Evolutionary conservation across 1,284 basidiomycete genomes (phyloP).

Genomic region (Austroboletus novae-zelandiae): DNA sequence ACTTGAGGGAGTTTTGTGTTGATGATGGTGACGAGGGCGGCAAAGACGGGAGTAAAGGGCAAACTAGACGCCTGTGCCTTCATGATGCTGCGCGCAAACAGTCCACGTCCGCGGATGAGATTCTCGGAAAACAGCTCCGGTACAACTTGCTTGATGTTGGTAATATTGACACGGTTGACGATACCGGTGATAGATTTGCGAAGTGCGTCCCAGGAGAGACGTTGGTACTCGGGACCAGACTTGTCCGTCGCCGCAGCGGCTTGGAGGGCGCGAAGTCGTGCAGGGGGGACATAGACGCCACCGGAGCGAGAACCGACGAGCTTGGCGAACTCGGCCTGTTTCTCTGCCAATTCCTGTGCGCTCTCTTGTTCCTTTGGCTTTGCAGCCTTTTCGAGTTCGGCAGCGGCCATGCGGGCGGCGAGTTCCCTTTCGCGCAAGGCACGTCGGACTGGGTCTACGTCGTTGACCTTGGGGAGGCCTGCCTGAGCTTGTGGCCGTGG

Average conservation of each 20-base stretch:
- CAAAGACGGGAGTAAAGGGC: slow-evolving; percentile 97
- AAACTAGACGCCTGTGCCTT: slow-evolving; percentile 96
- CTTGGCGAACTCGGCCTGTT: slow-evolving; percentile 80
- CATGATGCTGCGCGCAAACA: slow-evolving; percentile 95
- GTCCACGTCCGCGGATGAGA: slow-evolving; percentile 84
- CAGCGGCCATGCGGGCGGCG: slow-evolving; percentile 67
- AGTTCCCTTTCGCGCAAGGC: slow-evolving; percentile 78
- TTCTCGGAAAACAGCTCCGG: slow-evolving; percentile 95
- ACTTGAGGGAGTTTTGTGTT: slow-evolving; percentile 98
- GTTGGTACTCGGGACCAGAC: slow-evolving; percentile 88
- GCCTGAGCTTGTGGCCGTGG: slow-evolving; percentile 42
- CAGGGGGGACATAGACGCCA: slow-evolving; percentile 96
- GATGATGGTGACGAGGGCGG: slow-evolving; percentile 90
- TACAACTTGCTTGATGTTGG: slow-evolving; percentile 96
- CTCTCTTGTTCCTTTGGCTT: slow-evolving; percentile 47
- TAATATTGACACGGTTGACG: slow-evolving; percentile 96
- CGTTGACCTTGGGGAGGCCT: slow-evolving; percentile 59
- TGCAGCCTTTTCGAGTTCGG: slow-evolving; percentile 64
- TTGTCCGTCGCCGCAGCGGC: slow-evolving; percentile 86
- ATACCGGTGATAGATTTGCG: slow-evolving; percentile 99
- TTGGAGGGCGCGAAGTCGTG: slow-evolving; percentile 88
- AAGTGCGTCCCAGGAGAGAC: slow-evolving; percentile 96
- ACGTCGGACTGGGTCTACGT: slow-evolving; percentile 76
- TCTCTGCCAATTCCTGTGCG: slow-evolving; percentile 54
- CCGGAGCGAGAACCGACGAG: slow-evolving; percentile 79